Base-by-base conservation (phyloP, 2,329 filamentous ascomycete genomes). In the Pseudofabraea citricarpa region DNA sequence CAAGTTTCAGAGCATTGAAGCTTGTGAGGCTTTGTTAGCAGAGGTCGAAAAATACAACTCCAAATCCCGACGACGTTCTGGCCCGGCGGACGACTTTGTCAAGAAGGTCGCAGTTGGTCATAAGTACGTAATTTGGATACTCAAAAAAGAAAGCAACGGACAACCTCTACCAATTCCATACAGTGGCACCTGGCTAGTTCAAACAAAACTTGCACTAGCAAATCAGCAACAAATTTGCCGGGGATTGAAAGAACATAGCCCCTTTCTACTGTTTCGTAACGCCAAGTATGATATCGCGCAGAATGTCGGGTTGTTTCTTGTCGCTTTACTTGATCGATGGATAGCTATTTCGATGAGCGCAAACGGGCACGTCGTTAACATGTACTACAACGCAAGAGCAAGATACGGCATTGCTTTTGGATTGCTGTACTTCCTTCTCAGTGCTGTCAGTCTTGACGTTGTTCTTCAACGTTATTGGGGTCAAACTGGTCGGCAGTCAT, bases 21-120 rank as follows among this genome's bases (percentile, higher is more conserved):
- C 45, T 24, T 39, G 36, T 15, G 41, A 23, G 22, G 45, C 45
- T 29, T 36, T 47, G 27, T 24, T 40, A 75, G 73, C 71, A 61
- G 61, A 43, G 61, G 63, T 47, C 59, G 4, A 71, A 64, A 38
- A 47, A 63, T 3, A 71, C 66, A 2, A 56, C 61, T n/a, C 35
- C 18, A n/a, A n/a, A n/a, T n/a, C n/a, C n/a, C n/a, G n/a, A n/a
- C n/a, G n/a, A n/a, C 16, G 19, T 13, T 36, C 33, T 22, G 23
- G 23, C 10, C 10, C 18, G 5, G 21, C n/a, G 1, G 73, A 77
- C 52, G 46, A 53, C 4, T 63, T 78, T 16, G 70, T 79, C 19
- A 62, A 60, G n/a, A 65, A 70, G 37, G 64, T 80, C 36, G 71
- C 73, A 5, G 61, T 64, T 5, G 73, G 74, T 40, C 77, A 57